Evolutionary conservation across 192 early-diverging fungal species (phyloP).

Genomic region (Mortierella alpina): DNA sequence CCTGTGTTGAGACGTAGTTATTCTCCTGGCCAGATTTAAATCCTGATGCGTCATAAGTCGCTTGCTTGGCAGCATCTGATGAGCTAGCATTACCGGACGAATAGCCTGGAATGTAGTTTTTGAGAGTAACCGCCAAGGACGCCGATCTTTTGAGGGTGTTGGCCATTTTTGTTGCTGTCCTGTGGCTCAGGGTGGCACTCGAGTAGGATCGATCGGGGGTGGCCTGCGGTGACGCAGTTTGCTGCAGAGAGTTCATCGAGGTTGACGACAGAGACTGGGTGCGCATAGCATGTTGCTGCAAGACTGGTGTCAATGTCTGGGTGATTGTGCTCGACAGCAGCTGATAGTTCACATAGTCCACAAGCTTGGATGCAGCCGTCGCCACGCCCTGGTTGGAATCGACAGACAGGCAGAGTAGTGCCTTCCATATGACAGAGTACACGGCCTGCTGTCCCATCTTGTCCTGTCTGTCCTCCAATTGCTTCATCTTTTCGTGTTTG

Average conservation of each 20-base stretch:
- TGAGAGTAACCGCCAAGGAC: conserved; percentile 52
- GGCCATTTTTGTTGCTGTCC: conserved; percentile 45
- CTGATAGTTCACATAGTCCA: conserved; percentile 75
- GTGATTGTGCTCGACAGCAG: conserved; percentile 49
- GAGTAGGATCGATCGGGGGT: conserved; percentile 25
- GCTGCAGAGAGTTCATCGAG: conserved; percentile 28
- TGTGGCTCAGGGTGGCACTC: conserved; percentile 26
- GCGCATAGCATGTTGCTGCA: conserved; percentile 34
- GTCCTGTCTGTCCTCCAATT: conserved; percentile 22
- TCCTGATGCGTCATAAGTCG: background rate
- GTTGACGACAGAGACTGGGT: conserved; percentile 19
- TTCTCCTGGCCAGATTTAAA: conserved; percentile 1
- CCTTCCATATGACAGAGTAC: conserved; percentile 82
- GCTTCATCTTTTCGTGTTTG: conserved; percentile 45
- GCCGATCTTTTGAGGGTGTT: conserved; percentile 56
- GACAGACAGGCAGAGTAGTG: conserved; percentile 79
- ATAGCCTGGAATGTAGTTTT: conserved; percentile 49
- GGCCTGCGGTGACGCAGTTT: conserved; percentile 26
- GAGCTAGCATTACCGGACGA: conserved; percentile 3
- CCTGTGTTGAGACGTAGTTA: background rate
- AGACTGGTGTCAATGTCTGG: conserved; percentile 14
- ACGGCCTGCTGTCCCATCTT: conserved; percentile 56
- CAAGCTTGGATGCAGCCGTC: conserved; percentile 70
- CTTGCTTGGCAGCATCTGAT: background rate
- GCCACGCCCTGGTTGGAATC: conserved; percentile 88